Base-by-base conservation (phyloP, 2,329 filamentous ascomycete species). In the Sordariomycetes sp. region DNA sequence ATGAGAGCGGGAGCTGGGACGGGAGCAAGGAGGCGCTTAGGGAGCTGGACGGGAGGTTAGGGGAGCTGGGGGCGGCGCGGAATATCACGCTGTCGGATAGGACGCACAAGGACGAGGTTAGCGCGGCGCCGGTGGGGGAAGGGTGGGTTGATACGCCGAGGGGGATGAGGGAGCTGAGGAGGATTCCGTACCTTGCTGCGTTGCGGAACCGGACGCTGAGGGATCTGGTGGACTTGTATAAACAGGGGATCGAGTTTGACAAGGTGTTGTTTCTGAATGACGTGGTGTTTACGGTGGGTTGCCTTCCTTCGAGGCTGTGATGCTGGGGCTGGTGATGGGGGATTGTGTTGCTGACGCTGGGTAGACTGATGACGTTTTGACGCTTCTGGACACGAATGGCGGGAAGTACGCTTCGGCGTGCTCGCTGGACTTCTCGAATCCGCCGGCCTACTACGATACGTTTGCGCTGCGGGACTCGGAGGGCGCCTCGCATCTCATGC, bases 1-100 rank as follows among this genome's bases (percentile, higher is more conserved):
- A 80, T 59, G 86, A 89, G 67, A 85, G 81, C 62, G 85, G 85
- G 5, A 86, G 82, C 65, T 83, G 78, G 71, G 86, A 89, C 65
- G 74, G 83, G 59, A 87, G 80, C 20, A 88, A 88, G 67, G 76
- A 71, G 17, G 79, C 78, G 7, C 69, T 90, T 61, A 69, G 66
- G 24, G 73, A 78, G 25, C 70, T 90, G 32, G 82, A 86, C 58
- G 62, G 60, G 1, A 68, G 77, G 57, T 70, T 89, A 10, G 78
- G 74, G 10, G 65, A 65, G 13, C 62, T 80, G 17, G 75, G 77
- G 1, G 78, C 87, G 2, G 68, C 72, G 48, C 74, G 77, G 32
- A 78, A 72, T 32, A 76, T 89, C 25, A 72, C 78, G 2, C 65
- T 85, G 6, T 82, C 82, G n/a, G 69, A 79, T 6, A 72, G 74